A percentile compares a stretch with the other conserved stretches of the same genome.
These are phyloP conservation scores for Camelina sativa DNA, from an alignment of 345 rosid species.

Conservation along the genomic window DNA sequence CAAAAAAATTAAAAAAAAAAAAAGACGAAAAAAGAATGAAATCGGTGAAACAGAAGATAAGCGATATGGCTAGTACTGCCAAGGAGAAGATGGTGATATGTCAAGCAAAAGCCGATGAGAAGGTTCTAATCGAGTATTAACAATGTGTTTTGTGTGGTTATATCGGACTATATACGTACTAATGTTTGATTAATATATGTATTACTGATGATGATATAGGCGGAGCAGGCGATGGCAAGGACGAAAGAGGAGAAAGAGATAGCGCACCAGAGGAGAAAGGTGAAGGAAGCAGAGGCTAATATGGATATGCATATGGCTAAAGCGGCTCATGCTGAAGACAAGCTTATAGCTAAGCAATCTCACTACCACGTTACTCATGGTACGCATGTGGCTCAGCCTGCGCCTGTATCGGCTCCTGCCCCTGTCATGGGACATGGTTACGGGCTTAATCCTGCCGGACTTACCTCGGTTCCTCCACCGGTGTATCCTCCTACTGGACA, in stretches of 20 bases:
- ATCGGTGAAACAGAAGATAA: slow-evolving; percentile 59
- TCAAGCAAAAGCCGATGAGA: slow-evolving; percentile 60
- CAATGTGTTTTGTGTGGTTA: too few species aligned
- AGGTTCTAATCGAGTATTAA: slow-evolving; percentile 35
- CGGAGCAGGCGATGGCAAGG: slow-evolving; percentile 54
- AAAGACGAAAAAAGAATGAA: slow-evolving; percentile 50
- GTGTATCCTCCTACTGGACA: slow-evolving; percentile 1
- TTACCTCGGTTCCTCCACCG: neutral
- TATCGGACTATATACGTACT: too few species aligned
- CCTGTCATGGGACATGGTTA: slow-evolving; percentile 39
- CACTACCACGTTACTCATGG: slow-evolving; percentile 35
- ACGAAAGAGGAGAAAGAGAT: slow-evolving; percentile 61
- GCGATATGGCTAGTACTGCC: slow-evolving; percentile 64
- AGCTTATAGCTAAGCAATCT: slow-evolving; percentile 44
- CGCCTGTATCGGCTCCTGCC: neutral
- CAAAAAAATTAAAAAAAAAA: neutral
- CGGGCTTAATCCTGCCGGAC: neutral
- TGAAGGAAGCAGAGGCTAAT: slow-evolving; percentile 68
- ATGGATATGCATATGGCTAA: slow-evolving; percentile 74
- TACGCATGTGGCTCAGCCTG: neutral
- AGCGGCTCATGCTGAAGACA: slow-evolving; percentile 53
- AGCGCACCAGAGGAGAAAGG: slow-evolving; percentile 60
- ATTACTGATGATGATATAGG: neutral
- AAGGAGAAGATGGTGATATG: slow-evolving; percentile 58
- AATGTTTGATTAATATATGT: neutral